Evolutionary conservation across 2,329 filamentous ascomycete genomes (phyloP).

Genomic region (Xylariaceae sp.): DNA sequence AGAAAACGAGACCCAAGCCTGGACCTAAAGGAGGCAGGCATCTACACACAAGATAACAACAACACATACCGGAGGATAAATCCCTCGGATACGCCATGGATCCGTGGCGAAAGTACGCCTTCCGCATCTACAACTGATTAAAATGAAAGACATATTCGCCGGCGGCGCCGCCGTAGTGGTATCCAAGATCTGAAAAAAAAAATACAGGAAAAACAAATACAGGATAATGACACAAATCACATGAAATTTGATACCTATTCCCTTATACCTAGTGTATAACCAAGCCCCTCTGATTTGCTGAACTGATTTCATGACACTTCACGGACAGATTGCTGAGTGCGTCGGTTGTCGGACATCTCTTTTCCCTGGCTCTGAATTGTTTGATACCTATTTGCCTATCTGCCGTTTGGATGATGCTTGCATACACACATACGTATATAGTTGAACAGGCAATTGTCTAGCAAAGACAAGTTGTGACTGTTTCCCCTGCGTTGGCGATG

Average conservation of each 20-base stretch:
- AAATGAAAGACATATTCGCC: neutral
- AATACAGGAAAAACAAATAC: neutral
- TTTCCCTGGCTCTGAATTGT: neutral
- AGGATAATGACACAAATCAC: neutral
- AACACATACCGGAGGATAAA: slow-evolving; percentile 11
- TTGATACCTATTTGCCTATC: neutral
- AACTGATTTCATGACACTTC: neutral
- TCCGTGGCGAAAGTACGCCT: neutral
- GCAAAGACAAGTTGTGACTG: neutral
- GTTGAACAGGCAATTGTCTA: neutral
- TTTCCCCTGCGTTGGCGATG: neutral
- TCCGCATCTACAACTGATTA: neutral
- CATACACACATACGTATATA: neutral
- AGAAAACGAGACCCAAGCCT: slow-evolving; percentile 18
- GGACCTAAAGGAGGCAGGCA: slow-evolving; percentile 9
- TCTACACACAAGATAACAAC: slow-evolving; percentile 11
- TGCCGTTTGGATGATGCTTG: neutral
- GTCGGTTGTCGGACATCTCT: neutral
- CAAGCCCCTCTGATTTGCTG: neutral
- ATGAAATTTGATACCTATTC: neutral
- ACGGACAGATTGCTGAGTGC: neutral
- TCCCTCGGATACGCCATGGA: slow-evolving; percentile 11
- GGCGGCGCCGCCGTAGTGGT: neutral
- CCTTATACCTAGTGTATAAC: neutral
- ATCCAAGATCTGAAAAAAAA: neutral